Evolutionary conservation across 2,329 filamentous ascomycete species (phyloP).

Genomic region (Colletotrichum magnum): DNA sequence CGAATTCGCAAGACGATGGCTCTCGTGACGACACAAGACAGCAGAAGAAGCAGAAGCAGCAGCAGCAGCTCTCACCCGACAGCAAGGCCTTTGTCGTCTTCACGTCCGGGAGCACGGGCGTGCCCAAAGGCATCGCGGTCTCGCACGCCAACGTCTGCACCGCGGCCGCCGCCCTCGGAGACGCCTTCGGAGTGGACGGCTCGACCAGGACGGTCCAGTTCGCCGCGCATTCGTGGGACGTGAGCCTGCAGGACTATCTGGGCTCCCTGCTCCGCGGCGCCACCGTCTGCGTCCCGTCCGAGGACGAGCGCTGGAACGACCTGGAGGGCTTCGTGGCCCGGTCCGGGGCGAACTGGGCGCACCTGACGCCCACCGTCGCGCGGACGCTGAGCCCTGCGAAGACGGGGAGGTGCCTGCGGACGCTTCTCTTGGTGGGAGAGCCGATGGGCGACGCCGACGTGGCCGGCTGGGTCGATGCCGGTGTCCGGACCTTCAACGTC

Average conservation of each 20-base stretch:
- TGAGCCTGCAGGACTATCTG: slow-evolving; percentile 65
- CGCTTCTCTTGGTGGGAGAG: slow-evolving; percentile 9
- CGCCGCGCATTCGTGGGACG: slow-evolving; percentile 67
- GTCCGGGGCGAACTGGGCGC: slow-evolving; percentile 22
- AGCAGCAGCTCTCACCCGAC: not conserved
- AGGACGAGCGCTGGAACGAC: slow-evolving; percentile 63
- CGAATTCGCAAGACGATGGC: too few species aligned
- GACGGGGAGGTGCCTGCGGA: not conserved
- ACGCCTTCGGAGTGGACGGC: not conserved
- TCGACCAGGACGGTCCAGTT: slow-evolving; percentile 55
- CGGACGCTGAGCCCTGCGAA: not conserved
- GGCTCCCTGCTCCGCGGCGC: slow-evolving; percentile 66
- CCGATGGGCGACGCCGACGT: slow-evolving; percentile 4
- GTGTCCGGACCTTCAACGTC: slow-evolving; percentile 4
- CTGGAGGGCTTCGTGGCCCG: slow-evolving; percentile 48
- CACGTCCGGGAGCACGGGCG: slow-evolving; percentile 67
- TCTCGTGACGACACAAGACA: too few species aligned
- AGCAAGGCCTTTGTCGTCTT: slow-evolving; percentile 57
- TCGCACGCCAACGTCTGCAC: slow-evolving; percentile 45
- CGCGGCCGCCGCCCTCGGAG: slow-evolving; percentile 15
- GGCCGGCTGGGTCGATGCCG: slow-evolving; percentile 1
- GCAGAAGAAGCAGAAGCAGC: too few species aligned
- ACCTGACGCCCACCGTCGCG: slow-evolving; percentile 10
- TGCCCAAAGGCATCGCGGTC: slow-evolving; percentile 66
- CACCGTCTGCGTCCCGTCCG: slow-evolving; percentile 70